Base-by-base conservation (phyloP, 2,329 filamentous ascomycete species). In the Hymenoscyphus fraxineus region DNA sequence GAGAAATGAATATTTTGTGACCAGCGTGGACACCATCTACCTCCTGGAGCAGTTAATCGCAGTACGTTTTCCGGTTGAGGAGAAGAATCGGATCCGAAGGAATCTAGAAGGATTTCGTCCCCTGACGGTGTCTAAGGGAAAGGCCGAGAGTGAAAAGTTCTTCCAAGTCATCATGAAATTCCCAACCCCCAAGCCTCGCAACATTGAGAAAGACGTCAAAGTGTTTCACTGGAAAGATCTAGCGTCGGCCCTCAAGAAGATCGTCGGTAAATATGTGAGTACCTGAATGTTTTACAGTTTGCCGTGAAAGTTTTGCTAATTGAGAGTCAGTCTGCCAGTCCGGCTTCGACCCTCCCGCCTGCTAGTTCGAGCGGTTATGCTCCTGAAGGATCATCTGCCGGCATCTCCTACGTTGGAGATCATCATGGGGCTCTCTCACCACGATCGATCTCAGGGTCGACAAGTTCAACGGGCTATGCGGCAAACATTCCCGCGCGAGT, bases 161-260 rank as follows among this genome's bases (percentile, higher is more conserved):
- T 98, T 98, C 87, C 97, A 97, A 80, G 85, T 97, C 72, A 98
- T 99, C 79, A 99, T 99, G 95, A 92, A 88, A 1, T 98, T 98
- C 75, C 92, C 93, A 13, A 91, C 90, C 66, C 95, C 95, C 1
- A 98, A 98, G 78, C 95, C 95, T 19, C 85, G 95, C 67, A 97
- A 98, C 75, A 99, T 99, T 69, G 95, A 98, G 81, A 99, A 99
- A 80, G 94, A 98, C 74, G 93, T 99, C 75, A 99, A 99, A 80
- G 95, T 98, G 13, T 99, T 98, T 74, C 90, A 93, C 4, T 99
- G 95, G 95, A 95, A 93, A 77, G 92, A 95, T 66, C 83, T 99
- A 56, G 85, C 86, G 59, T 85, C 88, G 66, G 94, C 95, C 0
- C 83, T 99, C 69, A 96, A 96, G 84, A 99, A 99, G 82, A 98